phyloP scores from a whole-genome alignment of 257 asterid genomes.

The Solanum chilense region DNA sequence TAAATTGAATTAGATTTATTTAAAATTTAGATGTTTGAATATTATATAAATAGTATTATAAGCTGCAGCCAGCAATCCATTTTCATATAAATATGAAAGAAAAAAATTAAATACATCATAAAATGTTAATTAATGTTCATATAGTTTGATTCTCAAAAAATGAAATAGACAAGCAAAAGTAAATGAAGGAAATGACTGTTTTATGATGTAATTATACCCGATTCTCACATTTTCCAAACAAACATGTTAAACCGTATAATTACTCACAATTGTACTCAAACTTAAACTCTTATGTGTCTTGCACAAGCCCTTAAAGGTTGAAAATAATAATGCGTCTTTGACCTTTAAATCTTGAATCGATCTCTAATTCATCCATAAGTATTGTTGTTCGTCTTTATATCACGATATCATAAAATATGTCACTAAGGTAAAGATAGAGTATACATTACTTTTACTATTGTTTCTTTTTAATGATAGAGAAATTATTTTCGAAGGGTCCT shows the following conservation, averaged over 20 bases:
- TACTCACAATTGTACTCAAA: no score
- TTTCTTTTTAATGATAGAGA: no score
- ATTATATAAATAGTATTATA: no score
- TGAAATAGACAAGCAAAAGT: no score
- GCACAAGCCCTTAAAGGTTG: background rate
- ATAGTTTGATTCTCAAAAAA: background rate
- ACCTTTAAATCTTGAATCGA: background rate
- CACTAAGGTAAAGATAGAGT: background rate
- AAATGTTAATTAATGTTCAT: no score
- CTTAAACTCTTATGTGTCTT: background rate
- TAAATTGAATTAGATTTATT: background rate
- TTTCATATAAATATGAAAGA: background rate
- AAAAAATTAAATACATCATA: no score
- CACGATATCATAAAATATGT: no score
- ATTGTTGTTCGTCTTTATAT: background rate
- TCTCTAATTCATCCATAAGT: background rate
- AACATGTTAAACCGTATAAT: no score
- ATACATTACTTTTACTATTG: accelerated
- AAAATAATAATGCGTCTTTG: no score
- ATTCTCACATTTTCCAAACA: background rate
- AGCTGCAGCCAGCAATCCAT: background rate
- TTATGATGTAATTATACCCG: background rate
- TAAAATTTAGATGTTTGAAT: background rate
- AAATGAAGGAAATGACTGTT: accelerated
- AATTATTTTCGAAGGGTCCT: accelerated